Base-by-base conservation (phyloP, 805 yeast genomes). In the Barnettozyma vustinii region DNA sequence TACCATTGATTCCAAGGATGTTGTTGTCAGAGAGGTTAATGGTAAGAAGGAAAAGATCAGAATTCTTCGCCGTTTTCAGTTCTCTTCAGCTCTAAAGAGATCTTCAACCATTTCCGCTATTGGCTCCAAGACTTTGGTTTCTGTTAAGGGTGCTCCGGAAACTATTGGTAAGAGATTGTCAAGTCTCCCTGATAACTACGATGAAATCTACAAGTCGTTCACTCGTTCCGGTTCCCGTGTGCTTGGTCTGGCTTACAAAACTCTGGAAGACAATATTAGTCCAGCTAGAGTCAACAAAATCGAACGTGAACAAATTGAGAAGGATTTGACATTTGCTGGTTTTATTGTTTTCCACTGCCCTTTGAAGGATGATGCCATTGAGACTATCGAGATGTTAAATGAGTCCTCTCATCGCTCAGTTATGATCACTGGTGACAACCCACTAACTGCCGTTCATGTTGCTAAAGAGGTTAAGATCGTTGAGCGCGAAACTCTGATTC, bases 391-490 rank as follows among this genome's bases (percentile, higher is more conserved):
- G 61, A 92, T 90, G 97, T 76, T 94, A 68, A 92, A 89, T 68
- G 96, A 89, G 63, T 90, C 97, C 1, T 81, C 92, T 47, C 99
- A 94, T 67, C 89, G 99, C 65, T 87, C 89, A 65, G 81, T 94
- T 40, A 94, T 94, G 99, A 94, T 94, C 58, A 94, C 99, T 44
- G 99, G 99, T 75, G 99, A 94, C 70, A 94, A 92, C 68, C 97
- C 99, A 37, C 79, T 94, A 63, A 94, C 99, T 56, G 99, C 99
- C 30, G 94, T 94, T 52, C 97, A 92, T 65, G 99, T 94, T 58
- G 98, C 98, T 20, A 83, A 83, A 59, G 96, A 89, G 68, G 98
- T 94, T 51, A 84, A 75, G 18, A 94, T 94, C 62, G 84, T 90
- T 51, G 86, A 85, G 45, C 83, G 89, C 57, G 89, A 85, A 46